A percentile compares a stretch with the other conserved stretches of the same genome.
Conservation (phyloP, 345 rosid genomes). For the Euphorbia pulcherrima region DNA sequence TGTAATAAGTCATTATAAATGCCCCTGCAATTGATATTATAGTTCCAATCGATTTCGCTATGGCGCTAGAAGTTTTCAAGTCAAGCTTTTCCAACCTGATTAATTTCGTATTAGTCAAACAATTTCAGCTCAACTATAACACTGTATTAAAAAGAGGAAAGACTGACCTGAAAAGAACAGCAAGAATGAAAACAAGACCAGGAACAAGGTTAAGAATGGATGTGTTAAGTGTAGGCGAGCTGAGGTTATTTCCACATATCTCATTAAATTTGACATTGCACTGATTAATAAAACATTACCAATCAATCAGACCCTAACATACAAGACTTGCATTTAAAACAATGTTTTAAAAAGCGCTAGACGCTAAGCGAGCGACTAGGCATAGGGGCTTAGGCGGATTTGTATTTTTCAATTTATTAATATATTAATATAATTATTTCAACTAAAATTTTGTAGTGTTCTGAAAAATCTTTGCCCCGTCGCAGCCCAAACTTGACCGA, state of each 20-base stretch:
- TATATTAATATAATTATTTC: constrained; percentile 3
- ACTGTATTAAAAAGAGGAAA: neutral
- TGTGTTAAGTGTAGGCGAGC: constrained; percentile 53
- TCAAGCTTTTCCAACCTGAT: constrained; percentile 61
- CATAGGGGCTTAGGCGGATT: too few relatives aligned
- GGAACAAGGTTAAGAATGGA: constrained; percentile 60
- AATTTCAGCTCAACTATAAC: constrained; percentile 1
- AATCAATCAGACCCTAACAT: constrained; percentile 17
- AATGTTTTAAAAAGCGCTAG: too few relatives aligned
- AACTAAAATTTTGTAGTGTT: too few relatives aligned
- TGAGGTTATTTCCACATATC: constrained; percentile 49
- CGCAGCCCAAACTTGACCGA: too few relatives aligned
- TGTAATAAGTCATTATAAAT: constrained; percentile 55
- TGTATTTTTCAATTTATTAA: too few relatives aligned
- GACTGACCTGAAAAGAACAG: constrained; percentile 47
- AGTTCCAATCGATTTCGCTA: constrained; percentile 61
- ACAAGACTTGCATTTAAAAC: too few relatives aligned
- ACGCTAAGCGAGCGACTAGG: too few relatives aligned
- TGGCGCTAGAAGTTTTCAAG: constrained; percentile 41
- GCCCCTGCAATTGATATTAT: constrained; percentile 53
- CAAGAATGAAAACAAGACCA: constrained; percentile 55
- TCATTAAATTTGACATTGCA: constrained; percentile 31
- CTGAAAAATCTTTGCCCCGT: too few relatives aligned
- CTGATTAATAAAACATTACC: constrained; percentile 18
- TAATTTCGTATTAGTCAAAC: neutral